Evolutionary conservation across 768 basidiomycete species (phyloP).

Genomic region (Trametes sanguinea): DNA sequence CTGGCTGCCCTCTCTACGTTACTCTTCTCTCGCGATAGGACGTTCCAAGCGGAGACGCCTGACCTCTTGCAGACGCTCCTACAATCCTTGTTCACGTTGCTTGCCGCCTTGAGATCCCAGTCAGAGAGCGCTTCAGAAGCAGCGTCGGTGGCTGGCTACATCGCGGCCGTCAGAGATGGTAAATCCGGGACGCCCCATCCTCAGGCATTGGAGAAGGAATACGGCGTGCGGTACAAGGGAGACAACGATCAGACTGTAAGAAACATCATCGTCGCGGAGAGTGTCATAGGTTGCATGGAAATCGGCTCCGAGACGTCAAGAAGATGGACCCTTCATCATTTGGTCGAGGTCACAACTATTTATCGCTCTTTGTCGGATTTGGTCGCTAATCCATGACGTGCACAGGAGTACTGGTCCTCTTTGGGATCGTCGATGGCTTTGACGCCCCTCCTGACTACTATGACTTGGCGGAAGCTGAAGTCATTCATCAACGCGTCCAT

Average conservation of each 20-base stretch:
- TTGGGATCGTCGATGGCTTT: slow-evolving; percentile 33
- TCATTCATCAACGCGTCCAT: slow-evolving; percentile 39
- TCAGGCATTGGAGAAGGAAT: slow-evolving; percentile 51
- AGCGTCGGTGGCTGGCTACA: slow-evolving; percentile 42
- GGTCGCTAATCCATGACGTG: neutral
- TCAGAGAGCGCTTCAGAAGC: slow-evolving; percentile 36
- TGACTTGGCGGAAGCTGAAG: slow-evolving; percentile 50
- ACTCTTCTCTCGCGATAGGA: slow-evolving; percentile 48
- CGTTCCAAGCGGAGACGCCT: slow-evolving; percentile 44
- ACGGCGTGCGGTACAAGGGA: slow-evolving; percentile 37
- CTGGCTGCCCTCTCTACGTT: slow-evolving; percentile 48
- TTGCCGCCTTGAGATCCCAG: slow-evolving; percentile 40
- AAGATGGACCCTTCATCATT: slow-evolving; percentile 51
- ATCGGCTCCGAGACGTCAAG: slow-evolving; percentile 46
- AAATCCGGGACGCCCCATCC: slow-evolving; percentile 51
- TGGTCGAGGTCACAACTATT: slow-evolving; percentile 47
- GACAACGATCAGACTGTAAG: slow-evolving; percentile 45
- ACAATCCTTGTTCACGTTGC: slow-evolving; percentile 52
- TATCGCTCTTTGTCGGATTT: neutral
- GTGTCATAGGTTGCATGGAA: slow-evolving; percentile 48
- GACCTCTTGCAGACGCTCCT: slow-evolving; percentile 52
- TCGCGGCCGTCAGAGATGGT: slow-evolving; percentile 47
- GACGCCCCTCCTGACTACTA: slow-evolving; percentile 48
- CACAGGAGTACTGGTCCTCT: slow-evolving; percentile 54
- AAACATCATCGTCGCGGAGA: slow-evolving; percentile 48